These are phyloP conservation scores for Trypanosoma melophagium DNA, from an alignment of 208 protist species.

Conservation along the genomic window DNA sequence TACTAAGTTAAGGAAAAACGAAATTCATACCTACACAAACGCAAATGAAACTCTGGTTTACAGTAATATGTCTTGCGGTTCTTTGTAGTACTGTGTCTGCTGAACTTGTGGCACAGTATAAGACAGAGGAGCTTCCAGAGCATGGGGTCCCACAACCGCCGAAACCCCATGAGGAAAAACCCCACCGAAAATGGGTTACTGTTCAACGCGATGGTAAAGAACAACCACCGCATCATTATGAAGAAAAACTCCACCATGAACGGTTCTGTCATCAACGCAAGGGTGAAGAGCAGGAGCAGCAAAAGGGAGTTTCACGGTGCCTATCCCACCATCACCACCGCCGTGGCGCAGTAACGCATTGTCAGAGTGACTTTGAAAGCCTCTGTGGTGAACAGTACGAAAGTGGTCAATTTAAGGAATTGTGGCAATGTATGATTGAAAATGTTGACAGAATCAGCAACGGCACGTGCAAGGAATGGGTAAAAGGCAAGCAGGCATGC, in stretches of 20 bases:
- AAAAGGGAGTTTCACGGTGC: too few relatives aligned
- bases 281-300: too few relatives aligned
- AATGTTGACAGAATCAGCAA: slow-evolving; percentile 30
- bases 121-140: too few relatives aligned
- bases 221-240: background rate
- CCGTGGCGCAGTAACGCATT: slow-evolving; percentile 32
- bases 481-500: slow-evolving; percentile 40
- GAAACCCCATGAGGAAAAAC: background rate
- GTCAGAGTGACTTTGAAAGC: slow-evolving; percentile 29
- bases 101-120: background rate
- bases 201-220: background rate
- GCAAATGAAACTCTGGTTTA: background rate
- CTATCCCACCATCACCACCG: too few relatives aligned
- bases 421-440: slow-evolving; percentile 46
- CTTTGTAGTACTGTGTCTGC: background rate
- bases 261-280: too few relatives aligned
- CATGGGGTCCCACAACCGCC: too few relatives aligned
- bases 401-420: slow-evolving; percentile 7
- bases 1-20: background rate
- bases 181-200: too few relatives aligned
- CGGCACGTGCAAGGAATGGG: slow-evolving; percentile 31
- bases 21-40: too few relatives aligned
- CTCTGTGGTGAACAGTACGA: slow-evolving; percentile 13
- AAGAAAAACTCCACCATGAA: background rate
- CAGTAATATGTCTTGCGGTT: background rate